Evolutionary conservation across 192 early-diverging fungal species (phyloP).

Genomic region (Mortierella hygrophila): DNA sequence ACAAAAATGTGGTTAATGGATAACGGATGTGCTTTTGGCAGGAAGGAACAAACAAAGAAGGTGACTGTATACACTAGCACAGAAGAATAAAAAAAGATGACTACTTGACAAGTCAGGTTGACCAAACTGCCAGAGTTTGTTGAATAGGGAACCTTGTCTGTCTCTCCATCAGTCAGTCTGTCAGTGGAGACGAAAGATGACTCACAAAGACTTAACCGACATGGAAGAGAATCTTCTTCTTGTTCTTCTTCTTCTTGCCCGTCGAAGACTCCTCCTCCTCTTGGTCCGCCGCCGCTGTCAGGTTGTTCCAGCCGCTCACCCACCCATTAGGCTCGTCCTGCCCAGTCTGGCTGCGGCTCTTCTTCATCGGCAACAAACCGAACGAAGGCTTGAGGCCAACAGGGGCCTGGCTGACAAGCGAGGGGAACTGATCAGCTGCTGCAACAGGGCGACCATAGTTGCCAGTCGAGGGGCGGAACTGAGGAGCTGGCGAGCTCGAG

Average conservation of each 20-base stretch:
- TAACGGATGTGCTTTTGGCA: too few species aligned
- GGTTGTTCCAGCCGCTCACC: conserved; percentile 39
- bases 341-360: conserved; percentile 26
- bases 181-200: background rate
- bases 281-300: conserved; percentile 30
- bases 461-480: conserved; percentile 39
- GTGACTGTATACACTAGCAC: too few species aligned
- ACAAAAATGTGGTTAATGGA: too few species aligned
- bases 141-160: background rate
- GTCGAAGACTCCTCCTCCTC: conserved; percentile 44
- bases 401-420: conserved; percentile 38
- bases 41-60: too few species aligned
- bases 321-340: conserved; percentile 49
- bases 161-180: background rate
- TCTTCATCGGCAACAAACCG: conserved; percentile 44
- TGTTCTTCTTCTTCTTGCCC: conserved; percentile 74
- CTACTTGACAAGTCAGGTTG: background rate
- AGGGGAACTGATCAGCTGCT: conserved; percentile 32
- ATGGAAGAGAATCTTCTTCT: conserved; percentile 76
- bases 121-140: background rate
- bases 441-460: conserved; percentile 10
- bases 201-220: conserved; percentile 62
- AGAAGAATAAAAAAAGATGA: background rate
- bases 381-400: conserved; percentile 31
- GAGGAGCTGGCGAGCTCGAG: conserved; percentile 14